A percentile compares a stretch with the other conserved stretches of the same genome.
Evolutionary conservation across 106 monocot species (phyloP).

Genomic region (Amphibolis antarctica): DNA sequence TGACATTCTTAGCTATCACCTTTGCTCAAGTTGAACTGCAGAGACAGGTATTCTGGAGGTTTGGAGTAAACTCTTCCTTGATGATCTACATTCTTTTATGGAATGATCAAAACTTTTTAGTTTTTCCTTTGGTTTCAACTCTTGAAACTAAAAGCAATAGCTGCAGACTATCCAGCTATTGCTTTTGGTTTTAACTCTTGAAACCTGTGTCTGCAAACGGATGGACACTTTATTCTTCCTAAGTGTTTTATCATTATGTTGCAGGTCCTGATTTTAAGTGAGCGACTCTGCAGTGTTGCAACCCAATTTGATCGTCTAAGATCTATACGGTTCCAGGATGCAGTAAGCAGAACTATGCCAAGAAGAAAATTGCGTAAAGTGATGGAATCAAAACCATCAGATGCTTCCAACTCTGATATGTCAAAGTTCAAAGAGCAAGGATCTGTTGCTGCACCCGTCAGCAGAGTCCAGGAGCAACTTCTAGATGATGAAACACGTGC

Average conservation of each 20-base stretch:
- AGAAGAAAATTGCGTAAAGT: constrained; percentile 50
- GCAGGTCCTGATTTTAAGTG: constrained; percentile 89
- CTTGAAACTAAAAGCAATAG: too few relatives aligned
- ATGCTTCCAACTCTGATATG: constrained; percentile 18
- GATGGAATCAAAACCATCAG: constrained; percentile 20
- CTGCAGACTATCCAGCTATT: not conserved
- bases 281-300: constrained; percentile 69
- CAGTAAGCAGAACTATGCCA: constrained; percentile 61
- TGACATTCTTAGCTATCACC: too few relatives aligned
- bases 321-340: constrained; percentile 75
- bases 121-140: not conserved
- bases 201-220: not conserved
- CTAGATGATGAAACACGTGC: constrained; percentile 74
- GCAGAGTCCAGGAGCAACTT: constrained; percentile 56
- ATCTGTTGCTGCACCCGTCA: constrained; percentile 17
- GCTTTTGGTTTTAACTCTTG: constrained; percentile 1
- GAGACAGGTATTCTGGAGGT: too few relatives aligned
- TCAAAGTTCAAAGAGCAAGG: constrained; percentile 24
- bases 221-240: not conserved
- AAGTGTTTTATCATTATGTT: not conserved
- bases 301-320: constrained; percentile 76
- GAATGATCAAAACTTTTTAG: too few relatives aligned
- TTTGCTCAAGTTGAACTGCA: too few relatives aligned
- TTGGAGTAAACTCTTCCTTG: too few relatives aligned
- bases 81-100: too few relatives aligned